These are phyloP conservation scores for Nemania serpens DNA, from an alignment of 2,329 filamentous ascomycete species.

Conservation along the genomic window DNA sequence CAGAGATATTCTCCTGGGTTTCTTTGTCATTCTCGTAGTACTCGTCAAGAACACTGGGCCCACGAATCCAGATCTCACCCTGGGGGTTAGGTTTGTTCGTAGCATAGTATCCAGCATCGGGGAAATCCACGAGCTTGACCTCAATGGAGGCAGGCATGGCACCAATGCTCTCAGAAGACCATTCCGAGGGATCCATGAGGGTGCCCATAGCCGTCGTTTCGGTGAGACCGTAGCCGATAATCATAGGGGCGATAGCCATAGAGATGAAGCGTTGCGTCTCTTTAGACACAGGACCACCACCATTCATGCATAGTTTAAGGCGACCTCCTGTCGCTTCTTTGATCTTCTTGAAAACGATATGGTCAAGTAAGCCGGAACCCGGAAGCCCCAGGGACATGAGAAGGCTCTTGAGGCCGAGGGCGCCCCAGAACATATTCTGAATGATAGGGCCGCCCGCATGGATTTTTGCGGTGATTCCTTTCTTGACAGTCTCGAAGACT, in stretches of 20 bases:
- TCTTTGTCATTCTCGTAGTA: slow-evolving; percentile 82
- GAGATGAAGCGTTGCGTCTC: slow-evolving; percentile 89
- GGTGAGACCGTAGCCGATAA: slow-evolving; percentile 84
- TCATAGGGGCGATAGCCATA: slow-evolving; percentile 87
- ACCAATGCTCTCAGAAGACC: slow-evolving; percentile 75
- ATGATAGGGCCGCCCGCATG: slow-evolving; percentile 69
- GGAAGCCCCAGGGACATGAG: slow-evolving; percentile 61
- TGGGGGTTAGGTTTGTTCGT: slow-evolving; percentile 78
- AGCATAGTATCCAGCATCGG: slow-evolving; percentile 78
- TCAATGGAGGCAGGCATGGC: slow-evolving; percentile 75
- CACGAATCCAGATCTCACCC: slow-evolving; percentile 88
- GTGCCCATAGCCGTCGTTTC: slow-evolving; percentile 81
- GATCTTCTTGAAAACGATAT: slow-evolving; percentile 86
- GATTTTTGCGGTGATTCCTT: slow-evolving; percentile 81
- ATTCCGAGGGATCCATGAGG: slow-evolving; percentile 76
- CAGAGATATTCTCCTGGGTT: slow-evolving; percentile 71
- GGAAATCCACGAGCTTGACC: slow-evolving; percentile 83
- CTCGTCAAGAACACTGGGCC: slow-evolving; percentile 68
- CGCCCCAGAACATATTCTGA: slow-evolving; percentile 74
- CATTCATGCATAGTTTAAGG: slow-evolving; percentile 82
- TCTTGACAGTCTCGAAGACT: slow-evolving; percentile 91
- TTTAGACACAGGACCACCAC: slow-evolving; percentile 81
- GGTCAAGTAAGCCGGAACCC: slow-evolving; percentile 72
- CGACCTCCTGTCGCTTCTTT: slow-evolving; percentile 86
- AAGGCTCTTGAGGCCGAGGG: slow-evolving; percentile 57